Base-by-base conservation (phyloP, 345 rosid species). In the Aegle marmelos region DNA sequence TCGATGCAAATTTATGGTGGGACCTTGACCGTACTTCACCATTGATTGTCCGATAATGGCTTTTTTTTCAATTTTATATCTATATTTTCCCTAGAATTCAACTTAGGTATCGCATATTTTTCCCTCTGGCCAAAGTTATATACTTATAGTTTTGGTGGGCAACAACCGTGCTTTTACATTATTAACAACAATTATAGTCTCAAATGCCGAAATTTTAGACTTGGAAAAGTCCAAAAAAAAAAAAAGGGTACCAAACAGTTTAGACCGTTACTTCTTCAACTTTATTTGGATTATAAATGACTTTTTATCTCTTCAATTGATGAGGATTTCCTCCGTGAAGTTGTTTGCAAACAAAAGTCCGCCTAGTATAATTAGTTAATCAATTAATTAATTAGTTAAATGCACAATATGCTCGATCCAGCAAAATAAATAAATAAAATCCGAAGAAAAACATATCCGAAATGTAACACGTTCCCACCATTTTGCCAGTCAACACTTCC, bases 401-500 rank as follows among this genome's bases (percentile, higher is more conserved):
- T 45, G 3, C 0, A 0, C 50, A 11, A 41, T 0, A 41, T 11
- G 16, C 16, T 41, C 14, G 14, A 41, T 10, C 50, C 50, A 13
- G 50, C 50, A 13, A 30, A 27, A 14, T 17, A 27, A 70, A 6
- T 27, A 50, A 5, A n/a, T 1, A 25, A 41, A 37, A 37, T 17
- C 70, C 53, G 1, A 27, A 37, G 17, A 58, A 28, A 68, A 34
- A 64, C 24, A 24, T 56, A 78, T 33, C 57, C 10, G 24, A 70
- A 37, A 17, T 16, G 68, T 73, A 34, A 50, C 48, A 48, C n/a
- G 48, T 50, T 31, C 71, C 45, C 60, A 62, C 70, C 77, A 62
- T 8, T 5, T 11, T 27, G 58, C 24, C 22, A 4, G 54, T 70
- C 72, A 57, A 39, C 53, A 70, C 6, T 74, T 78, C 25, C 79